Conservation (phyloP, 2,329 filamentous ascomycete species). For the Ceratocystis destructans region DNA sequence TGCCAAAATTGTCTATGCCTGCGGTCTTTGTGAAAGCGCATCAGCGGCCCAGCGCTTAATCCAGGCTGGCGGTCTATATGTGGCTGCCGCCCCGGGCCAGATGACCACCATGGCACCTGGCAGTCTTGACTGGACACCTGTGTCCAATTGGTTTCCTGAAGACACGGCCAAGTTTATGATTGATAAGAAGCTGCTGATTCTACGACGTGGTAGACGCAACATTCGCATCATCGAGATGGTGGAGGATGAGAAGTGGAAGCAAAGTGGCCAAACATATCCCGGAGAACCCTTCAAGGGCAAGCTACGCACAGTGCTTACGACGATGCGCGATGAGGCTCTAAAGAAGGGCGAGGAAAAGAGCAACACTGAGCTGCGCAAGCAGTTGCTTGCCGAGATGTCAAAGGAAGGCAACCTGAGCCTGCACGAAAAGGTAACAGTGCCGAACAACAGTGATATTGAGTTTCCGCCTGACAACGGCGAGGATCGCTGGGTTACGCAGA, state of each 20-base stretch:
- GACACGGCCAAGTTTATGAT: conserved; percentile 49
- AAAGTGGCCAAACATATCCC: conserved; percentile 37
- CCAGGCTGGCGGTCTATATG: conserved; percentile 42
- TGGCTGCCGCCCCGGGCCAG: conserved; percentile 38
- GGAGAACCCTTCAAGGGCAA: conserved; percentile 39
- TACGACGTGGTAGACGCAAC: conserved; percentile 51
- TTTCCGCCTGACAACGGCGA: conserved; percentile 24
- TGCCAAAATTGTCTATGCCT: conserved; percentile 44
- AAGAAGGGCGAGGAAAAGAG: conserved; percentile 24
- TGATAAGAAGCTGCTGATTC: conserved; percentile 42
- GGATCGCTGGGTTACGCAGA: conserved; percentile 9
- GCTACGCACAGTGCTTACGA: conserved; percentile 32
- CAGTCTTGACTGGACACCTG: conserved; percentile 45
- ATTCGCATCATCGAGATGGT: conserved; percentile 48
- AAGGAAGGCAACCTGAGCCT: conserved; percentile 7
- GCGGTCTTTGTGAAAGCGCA: conserved; percentile 42
- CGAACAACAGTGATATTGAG: conserved; percentile 32
- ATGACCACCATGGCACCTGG: conserved; percentile 32
- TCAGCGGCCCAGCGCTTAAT: conserved; percentile 48
- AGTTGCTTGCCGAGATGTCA: conserved; percentile 23
- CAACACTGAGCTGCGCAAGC: conserved; percentile 23
- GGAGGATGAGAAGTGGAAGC: conserved; percentile 39
- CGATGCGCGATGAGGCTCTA: conserved; percentile 28
- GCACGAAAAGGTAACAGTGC: conserved; percentile 24
- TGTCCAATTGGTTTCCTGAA: conserved; percentile 44